Base-by-base conservation (phyloP, 345 rosid genomes). In the Barbarea vulgaris region DNA sequence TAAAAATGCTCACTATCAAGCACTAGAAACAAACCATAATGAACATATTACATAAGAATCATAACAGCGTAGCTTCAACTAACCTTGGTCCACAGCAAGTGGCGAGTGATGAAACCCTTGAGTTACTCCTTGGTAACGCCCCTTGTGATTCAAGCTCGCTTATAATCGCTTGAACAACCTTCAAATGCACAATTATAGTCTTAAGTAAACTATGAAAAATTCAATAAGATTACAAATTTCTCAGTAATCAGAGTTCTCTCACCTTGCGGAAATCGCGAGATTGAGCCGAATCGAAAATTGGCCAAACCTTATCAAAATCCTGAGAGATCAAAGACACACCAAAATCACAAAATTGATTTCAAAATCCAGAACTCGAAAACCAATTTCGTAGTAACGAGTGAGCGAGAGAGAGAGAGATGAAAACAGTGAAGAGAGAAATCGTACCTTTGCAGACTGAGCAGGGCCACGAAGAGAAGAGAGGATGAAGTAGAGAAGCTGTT, bases 231-330 rank as follows among this genome's bases (percentile, higher is more conserved):
- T 2, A 8, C 4, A 53, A 51, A 56, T 44, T 55, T 37, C 27
- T 1, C 62, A 74, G 41, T 41, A 46, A 14, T 39, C 42, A 37
- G 50, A 50, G 44, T 30, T 71, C 14, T 9, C 11, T 64, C n/a
- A 95, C 99, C 96, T 95, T 95, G 30, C 97, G 90, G 64, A 95
- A 95, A 83, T 92, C 99, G 22, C 97, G 97, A 54, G 97, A 95
- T 77, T 95, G 97, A 41, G 96, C 97, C 3, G 99, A 95, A 87
- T 95, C 99, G 68, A 95, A 95, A 90, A 95, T 92, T 72, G 99
- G 99, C 99, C 97, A 95, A 24, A 95, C 97, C 85, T 86, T 90
- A 64, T 95, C 97, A 79, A 95, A 95, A 90, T 95, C 97, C 97
- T 95, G 86, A 69, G 78, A 90, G 84, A 85, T 84, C 89, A 19